Percentiles rank a stretch among this genome's conserved stretches.
These are phyloP conservation scores for Musa balbisiana DNA, from an alignment of 202 grass and related monocot genomes.

Conservation along the genomic window DNA sequence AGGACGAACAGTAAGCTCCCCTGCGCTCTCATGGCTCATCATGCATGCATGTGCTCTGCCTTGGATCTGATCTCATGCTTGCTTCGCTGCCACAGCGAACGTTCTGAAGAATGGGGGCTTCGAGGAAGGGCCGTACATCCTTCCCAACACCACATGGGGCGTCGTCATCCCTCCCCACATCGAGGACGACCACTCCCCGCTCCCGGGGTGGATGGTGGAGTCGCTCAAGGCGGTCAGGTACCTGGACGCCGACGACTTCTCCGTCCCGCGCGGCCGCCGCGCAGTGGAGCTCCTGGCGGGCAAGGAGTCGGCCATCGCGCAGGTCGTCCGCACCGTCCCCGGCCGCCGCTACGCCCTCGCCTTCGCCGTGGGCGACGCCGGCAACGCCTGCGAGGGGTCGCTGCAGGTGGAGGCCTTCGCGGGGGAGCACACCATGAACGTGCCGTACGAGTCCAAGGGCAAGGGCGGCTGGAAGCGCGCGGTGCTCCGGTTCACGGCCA, in stretches of 20 bases:
- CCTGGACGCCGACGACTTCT: conserved; percentile 2
- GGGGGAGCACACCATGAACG: background rate
- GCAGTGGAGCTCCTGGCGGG: conserved; percentile 6
- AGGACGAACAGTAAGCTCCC: background rate
- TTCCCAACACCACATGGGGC: conserved; percentile 9
- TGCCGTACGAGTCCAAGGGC: conserved; percentile 9
- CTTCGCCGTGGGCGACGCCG: conserved; percentile 4
- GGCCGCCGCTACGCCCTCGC: conserved; percentile 10
- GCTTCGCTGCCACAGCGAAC: background rate
- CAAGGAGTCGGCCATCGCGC: background rate
- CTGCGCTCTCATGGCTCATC: background rate
- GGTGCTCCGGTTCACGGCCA: conserved; percentile 1
- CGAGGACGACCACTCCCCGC: conserved; percentile 8
- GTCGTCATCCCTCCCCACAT: background rate
- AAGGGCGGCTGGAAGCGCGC: background rate
- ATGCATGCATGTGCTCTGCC: background rate
- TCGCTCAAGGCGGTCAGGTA: conserved; percentile 8
- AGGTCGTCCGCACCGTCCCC: conserved; percentile 9
- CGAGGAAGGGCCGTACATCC: conserved; percentile 8
- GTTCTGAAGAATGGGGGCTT: conserved; percentile 3
- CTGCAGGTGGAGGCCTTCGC: conserved; percentile 7
- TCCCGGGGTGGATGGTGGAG: conserved; percentile 5
- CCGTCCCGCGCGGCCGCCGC: background rate
- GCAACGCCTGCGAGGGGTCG: conserved; percentile 2
- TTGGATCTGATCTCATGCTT: background rate